Percentiles rank a stretch among this genome's conserved stretches.
phyloP scores from a whole-genome alignment of 1,284 basidiomycete species.

The Ganoderma boninense region DNA sequence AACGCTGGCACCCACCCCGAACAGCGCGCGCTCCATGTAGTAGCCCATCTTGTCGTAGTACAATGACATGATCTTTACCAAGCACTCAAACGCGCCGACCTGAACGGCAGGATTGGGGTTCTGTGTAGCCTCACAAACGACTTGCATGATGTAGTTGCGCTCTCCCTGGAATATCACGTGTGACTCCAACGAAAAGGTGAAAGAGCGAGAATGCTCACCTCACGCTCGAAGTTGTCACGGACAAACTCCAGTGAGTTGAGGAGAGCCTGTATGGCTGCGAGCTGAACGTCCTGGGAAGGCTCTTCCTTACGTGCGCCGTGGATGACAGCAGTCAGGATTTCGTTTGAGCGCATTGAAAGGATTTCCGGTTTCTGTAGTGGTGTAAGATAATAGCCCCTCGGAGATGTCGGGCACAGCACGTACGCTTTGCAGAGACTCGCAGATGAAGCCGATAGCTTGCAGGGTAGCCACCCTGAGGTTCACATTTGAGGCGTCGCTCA shows the following conservation, averaged over 20 bases:
- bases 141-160: constrained; percentile 99
- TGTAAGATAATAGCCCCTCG: constrained; percentile 16
- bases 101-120: constrained; percentile 82
- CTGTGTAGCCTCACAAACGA: constrained; percentile 98
- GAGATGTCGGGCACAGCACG: constrained; percentile 47
- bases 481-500: constrained; percentile 81
- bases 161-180: constrained; percentile 74
- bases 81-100: constrained; percentile 93
- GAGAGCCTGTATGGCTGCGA: constrained; percentile 94
- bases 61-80: constrained; percentile 96
- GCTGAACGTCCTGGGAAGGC: constrained; percentile 90
- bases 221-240: constrained; percentile 96
- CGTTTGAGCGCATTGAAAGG: constrained; percentile 90
- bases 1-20: constrained; percentile 74
- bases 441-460: constrained; percentile 97
- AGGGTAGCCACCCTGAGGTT: constrained; percentile 90
- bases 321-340: constrained; percentile 98
- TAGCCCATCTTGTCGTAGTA: constrained; percentile 99
- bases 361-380: constrained; percentile 86
- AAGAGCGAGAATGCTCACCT: constrained; percentile 61
- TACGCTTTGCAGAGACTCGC: constrained; percentile 85
- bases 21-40: constrained; percentile 99
- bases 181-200: neutral
- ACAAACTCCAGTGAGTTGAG: constrained; percentile 99
- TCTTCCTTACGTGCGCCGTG: constrained; percentile 98